Base-by-base conservation (phyloP, 441 rosid species). In the Eutrema salsugineum region DNA sequence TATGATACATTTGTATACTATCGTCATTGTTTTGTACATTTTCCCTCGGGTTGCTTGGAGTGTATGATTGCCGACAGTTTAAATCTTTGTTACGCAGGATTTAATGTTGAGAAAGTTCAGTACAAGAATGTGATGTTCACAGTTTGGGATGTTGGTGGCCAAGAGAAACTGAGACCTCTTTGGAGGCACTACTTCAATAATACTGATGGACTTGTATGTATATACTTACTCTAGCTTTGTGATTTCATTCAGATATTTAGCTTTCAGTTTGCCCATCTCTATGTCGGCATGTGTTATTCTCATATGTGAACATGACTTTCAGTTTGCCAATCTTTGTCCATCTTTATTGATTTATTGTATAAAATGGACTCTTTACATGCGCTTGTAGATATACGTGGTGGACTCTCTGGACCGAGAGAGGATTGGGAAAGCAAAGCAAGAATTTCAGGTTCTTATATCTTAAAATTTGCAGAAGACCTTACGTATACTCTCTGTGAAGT, bases 181-280 rank as follows among this genome's bases (percentile, higher is more conserved):
- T 96, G 99, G 99, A 90, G 97, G 94, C 99, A 96, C 77, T 96
- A 96, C 86, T 91, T 93, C 73, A 91, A 88, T 72, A 93, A 96
- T 73, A 96, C 99, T 5, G 99, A 96, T 85, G 99, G 99, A 66
- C 85, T 96, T 89, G 99, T 96, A 81, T 73, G 76, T 68, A 19
- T 68, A 46, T 47, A 69, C 14, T 49, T 27, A 57, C 19, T 8
- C 57, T 32, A 32, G 12, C 42, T 35, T 65, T 51, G 14, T 24
- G 30, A 11, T 56, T 55, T 55, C 55, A 22, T 8, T 36, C 35
- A 44, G 27, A 70, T 49, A 16, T 12, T 15, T 70, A 49, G 22
- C 35, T 20, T 33, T 20, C 32, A 33, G 12, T 5, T 36, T 39
- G 6, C 11, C 11, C 9, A 11, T 32, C 20, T n/a, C 49, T 12